Base-by-base conservation (phyloP, 1,284 basidiomycete genomes). In the Coniferiporia weirii region DNA sequence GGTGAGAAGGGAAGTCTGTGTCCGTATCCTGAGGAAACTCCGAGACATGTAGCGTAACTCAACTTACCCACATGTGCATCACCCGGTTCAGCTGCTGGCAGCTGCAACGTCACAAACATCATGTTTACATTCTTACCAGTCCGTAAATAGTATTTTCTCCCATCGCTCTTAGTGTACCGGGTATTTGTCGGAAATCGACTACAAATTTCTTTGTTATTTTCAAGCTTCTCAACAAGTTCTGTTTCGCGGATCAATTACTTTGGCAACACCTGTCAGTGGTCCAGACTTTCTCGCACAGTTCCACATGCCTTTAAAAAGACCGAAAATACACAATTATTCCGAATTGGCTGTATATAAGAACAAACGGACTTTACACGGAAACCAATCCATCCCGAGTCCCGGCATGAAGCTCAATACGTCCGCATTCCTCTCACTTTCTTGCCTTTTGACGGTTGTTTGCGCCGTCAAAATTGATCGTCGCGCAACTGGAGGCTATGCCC, bases 401-500 rank as follows among this genome's bases (percentile, higher is more conserved):
- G 52, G 12, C 34, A 59, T 49, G 47, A 40, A 49, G 52, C n/a
- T 34, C 44, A 19, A 32, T 17, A 10, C 54, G 15, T 59, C 57
- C 15, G 17, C 45, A 35, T 47, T 38, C 20, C 5, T 32, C 19
- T 50, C 53, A 27, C 15, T 60, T 22, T 46, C 59, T 32, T 50
- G 44, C 35, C 9, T 54, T 10, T 54, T 32, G 8, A 45, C 45
- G 13, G 15, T 48, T 45, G 54, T 49, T 19, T 46, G n/a, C 15
- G 57, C 57, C 17, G 53, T 44, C 7, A 17, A 15, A 6, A 20
- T 57, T 19, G 61, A 57, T 20, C 46, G 43, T 27, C 64, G 71
- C 22, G 77, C 78, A 9, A 72, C 73, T 5, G 79, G 77, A 15
- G 80, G 79, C 5, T 84, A 82, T 63, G 63, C 81, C 36, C 82